phyloP scores from a whole-genome alignment of 306 rosid genomes.

The Lotus japonicus region DNA sequence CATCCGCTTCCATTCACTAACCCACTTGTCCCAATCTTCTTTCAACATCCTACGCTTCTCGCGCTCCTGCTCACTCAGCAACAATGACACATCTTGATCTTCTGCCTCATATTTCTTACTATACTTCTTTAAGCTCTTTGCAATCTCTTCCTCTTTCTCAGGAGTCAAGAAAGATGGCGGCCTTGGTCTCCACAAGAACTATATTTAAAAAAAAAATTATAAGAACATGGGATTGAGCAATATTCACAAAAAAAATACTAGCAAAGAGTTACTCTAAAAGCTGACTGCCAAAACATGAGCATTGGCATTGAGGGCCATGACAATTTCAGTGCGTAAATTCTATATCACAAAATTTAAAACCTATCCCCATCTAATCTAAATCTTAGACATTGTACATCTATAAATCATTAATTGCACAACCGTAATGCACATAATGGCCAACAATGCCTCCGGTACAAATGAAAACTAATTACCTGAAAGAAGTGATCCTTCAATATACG shows the following conservation, averaged over 20 bases:
- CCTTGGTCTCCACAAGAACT: constrained; percentile 94
- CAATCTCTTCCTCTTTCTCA: constrained; percentile 90
- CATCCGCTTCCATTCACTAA: constrained; percentile 59
- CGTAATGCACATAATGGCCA: not conserved
- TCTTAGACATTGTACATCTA: not conserved
- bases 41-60: constrained; percentile 66
- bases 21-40: constrained; percentile 90
- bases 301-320: not conserved
- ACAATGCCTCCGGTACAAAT: not conserved
- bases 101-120: constrained; percentile 90
- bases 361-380: not conserved
- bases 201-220: not conserved
- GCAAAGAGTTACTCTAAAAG: not conserved
- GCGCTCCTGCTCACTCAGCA: constrained; percentile 80
- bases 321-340: not conserved
- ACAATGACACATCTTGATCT: constrained; percentile 76
- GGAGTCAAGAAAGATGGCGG: constrained; percentile 64
- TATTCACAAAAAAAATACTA: not conserved
- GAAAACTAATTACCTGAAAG: constrained; percentile 51
- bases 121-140: constrained; percentile 81
- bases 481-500: constrained; percentile 76
- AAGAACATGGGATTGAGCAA: not conserved
- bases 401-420: not conserved
- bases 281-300: not conserved
- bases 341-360: no score